Conservation (phyloP, 495 filamentous ascomycete genomes). For the Parathielavia hyrcaniae region DNA sequence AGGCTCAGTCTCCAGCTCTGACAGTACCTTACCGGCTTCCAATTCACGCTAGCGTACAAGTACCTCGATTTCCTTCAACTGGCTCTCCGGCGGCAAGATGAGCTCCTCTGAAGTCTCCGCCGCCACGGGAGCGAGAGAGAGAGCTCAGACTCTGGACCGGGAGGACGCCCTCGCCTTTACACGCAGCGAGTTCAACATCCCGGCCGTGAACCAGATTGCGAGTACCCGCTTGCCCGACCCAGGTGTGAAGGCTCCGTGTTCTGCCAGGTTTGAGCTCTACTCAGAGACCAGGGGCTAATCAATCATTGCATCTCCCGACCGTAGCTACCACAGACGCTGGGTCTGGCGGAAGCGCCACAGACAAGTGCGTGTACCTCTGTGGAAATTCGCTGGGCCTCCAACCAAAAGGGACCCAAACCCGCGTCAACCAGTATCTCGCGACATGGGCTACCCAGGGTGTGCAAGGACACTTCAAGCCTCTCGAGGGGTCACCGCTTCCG, state of each 20-base stretch:
- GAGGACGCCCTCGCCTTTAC: conserved; percentile 62
- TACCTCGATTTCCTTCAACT: neutral
- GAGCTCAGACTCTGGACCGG: conserved; percentile 49
- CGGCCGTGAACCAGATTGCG: conserved; percentile 69
- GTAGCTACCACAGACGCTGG: neutral
- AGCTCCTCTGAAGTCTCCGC: conserved; percentile 8
- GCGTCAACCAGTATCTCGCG: conserved; percentile 69
- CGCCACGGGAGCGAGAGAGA: conserved; percentile 9
- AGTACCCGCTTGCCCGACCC: conserved; percentile 50
- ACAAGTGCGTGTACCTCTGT: conserved; percentile 75
- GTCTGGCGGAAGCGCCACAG: conserved; percentile 16
- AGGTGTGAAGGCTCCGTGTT: conserved; percentile 24
- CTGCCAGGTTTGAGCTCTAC: neutral
- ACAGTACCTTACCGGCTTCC: too few relatives aligned
- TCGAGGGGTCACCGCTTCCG: conserved; percentile 65
- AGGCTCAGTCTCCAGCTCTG: too few relatives aligned
- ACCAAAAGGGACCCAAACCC: conserved; percentile 61
- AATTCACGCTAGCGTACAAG: too few relatives aligned
- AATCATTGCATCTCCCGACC: conserved; percentile 1
- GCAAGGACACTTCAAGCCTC: conserved; percentile 81
- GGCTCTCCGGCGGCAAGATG: conserved; percentile 10
- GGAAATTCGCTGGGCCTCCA: conserved; percentile 96
- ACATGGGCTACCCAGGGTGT: conserved; percentile 95
- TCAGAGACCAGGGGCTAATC: neutral
- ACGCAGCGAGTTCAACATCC: conserved; percentile 76